phyloP scores from a whole-genome alignment of 345 rosid genomes.

The Anastatica hierochuntica region DNA sequence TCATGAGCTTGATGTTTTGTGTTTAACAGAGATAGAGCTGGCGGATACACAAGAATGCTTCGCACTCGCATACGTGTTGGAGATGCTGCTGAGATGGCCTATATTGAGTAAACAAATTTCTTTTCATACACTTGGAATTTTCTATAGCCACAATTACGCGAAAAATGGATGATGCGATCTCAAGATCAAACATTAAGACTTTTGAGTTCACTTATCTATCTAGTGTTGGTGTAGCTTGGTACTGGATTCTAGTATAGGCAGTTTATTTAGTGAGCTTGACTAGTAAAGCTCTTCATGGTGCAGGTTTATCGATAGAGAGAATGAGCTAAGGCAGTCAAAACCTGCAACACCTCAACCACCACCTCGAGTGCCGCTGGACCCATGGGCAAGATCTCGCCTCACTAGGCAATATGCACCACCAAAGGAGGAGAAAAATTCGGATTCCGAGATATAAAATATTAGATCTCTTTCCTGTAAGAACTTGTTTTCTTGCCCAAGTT shows the following conservation, averaged over 20 bases:
- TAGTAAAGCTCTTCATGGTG: neutral
- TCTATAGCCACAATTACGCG: too few relatives aligned
- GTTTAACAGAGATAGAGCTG: slow-evolving; percentile 65
- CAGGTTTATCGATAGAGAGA: slow-evolving; percentile 89
- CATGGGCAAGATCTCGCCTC: slow-evolving; percentile 75
- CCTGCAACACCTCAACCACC: slow-evolving; percentile 64
- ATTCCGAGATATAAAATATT: slow-evolving; percentile 32
- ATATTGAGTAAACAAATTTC: slow-evolving; percentile 53
- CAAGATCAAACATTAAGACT: too few relatives aligned
- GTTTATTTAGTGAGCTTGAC: too few relatives aligned
- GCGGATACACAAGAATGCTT: slow-evolving; percentile 89
- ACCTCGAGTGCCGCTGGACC: slow-evolving; percentile 57
- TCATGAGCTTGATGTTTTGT: too few relatives aligned
- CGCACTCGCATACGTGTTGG: slow-evolving; percentile 86
- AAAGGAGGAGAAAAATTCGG: slow-evolving; percentile 56
- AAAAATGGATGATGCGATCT: too few relatives aligned
- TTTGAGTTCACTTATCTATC: neutral
- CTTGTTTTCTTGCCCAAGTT: too few relatives aligned
- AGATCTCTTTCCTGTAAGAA: neutral
- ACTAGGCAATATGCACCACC: slow-evolving; percentile 68
- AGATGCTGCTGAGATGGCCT: slow-evolving; percentile 96
- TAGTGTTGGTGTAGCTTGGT: too few relatives aligned
- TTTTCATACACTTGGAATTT: neutral
- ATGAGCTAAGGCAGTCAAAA: slow-evolving; percentile 80
- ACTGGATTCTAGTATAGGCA: too few relatives aligned